These are phyloP conservation scores for Boehmeria nivea DNA, from an alignment of 306 rosid genomes.

Conservation along the genomic window DNA sequence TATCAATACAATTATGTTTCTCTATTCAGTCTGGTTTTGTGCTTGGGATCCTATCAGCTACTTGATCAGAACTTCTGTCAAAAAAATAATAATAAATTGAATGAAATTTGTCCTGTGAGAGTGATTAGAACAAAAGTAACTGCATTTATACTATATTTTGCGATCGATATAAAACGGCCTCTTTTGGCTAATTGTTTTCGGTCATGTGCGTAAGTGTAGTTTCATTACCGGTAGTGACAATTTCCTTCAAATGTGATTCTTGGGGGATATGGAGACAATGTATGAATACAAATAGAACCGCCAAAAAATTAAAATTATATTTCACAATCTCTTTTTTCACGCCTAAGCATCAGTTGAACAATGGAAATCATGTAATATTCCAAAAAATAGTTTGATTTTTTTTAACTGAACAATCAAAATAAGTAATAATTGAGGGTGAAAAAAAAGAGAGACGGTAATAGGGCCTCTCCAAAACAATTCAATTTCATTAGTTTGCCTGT, in stretches of 20 bases:
- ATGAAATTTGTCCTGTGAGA: too few relatives aligned
- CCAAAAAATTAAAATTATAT: neutral
- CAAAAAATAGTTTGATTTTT: constrained; percentile 1
- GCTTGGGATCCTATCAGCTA: too few relatives aligned
- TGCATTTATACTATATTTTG: too few relatives aligned
- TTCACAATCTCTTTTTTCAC: constrained; percentile 4
- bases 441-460: neutral
- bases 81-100: too few relatives aligned
- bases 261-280: neutral
- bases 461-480: constrained; percentile 12
- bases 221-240: too few relatives aligned
- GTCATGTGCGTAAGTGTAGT: too few relatives aligned
- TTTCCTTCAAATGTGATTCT: constrained; percentile 1
- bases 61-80: too few relatives aligned
- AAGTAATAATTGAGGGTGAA: neutral
- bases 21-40: too few relatives aligned
- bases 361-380: neutral
- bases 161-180: too few relatives aligned
- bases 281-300: neutral
- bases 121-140: too few relatives aligned
- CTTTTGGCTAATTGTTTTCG: too few relatives aligned
- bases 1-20: too few relatives aligned
- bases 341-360: neutral
- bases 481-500: constrained; percentile 41
- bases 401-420: constrained; percentile 1